These are phyloP conservation scores for Austropuccinia psidii DNA, from an alignment of 1,284 basidiomycete genomes.

Conservation along the genomic window DNA sequence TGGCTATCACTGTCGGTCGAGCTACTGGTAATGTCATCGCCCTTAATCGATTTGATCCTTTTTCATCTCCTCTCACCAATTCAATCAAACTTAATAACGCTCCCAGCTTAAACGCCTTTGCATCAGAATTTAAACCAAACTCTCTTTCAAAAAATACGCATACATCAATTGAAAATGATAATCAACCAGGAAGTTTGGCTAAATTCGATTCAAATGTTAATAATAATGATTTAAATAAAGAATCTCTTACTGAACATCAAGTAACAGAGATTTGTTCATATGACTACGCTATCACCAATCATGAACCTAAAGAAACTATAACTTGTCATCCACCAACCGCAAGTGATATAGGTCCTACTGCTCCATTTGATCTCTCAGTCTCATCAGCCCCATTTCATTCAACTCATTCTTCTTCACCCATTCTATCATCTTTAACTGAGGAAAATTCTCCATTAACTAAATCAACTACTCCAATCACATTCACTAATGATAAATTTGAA, in stretches of 20 bases:
- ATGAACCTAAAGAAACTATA: not conserved
- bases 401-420: not conserved
- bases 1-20: slow-evolving; percentile 3
- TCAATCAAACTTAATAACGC: not conserved
- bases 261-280: no score
- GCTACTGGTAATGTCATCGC: slow-evolving; percentile 23
- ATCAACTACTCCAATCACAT: not conserved
- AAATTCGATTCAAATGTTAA: not conserved
- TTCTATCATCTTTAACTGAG: not conserved
- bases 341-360: not conserved
- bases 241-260: no score
- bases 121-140: slow-evolving; percentile 32
- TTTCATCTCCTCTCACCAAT: not conserved
- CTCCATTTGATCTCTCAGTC: slow-evolving; percentile 15
- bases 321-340: not conserved
- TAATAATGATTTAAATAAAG: no score
- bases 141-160: not conserved
- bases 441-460: not conserved
- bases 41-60: not conserved
- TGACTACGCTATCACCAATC: not conserved
- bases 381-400: slow-evolving; percentile 21
- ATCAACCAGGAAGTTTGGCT: not conserved
- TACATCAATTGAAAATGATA: not conserved
- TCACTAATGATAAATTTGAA: slow-evolving; percentile 1
- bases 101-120: slow-evolving; percentile 14